These are phyloP conservation scores for Trichosporon sp. DNA, from an alignment of 1,284 basidiomycete species.

Conservation along the genomic window DNA sequence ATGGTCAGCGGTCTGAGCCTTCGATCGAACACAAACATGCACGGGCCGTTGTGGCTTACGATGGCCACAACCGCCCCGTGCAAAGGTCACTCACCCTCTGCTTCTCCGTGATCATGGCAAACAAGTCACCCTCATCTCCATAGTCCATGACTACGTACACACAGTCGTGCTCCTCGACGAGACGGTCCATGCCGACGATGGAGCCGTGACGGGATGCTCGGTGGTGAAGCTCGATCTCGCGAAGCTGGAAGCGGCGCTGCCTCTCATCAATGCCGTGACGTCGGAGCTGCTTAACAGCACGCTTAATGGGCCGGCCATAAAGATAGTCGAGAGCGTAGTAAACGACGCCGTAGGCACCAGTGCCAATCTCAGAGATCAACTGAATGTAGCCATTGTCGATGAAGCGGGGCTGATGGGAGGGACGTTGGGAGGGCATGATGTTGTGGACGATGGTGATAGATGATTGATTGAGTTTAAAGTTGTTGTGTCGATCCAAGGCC, in stretches of 20 bases:
- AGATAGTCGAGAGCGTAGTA: slow-evolving; percentile 70
- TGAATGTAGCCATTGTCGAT: slow-evolving; percentile 77
- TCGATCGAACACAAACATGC: no score
- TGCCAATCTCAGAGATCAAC: slow-evolving; percentile 83
- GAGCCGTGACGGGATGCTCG: slow-evolving; percentile 64
- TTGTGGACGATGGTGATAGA: background rate
- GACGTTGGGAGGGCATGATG: background rate
- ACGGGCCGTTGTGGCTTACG: background rate
- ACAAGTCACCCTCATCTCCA: slow-evolving; percentile 84
- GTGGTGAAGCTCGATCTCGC: slow-evolving; percentile 60
- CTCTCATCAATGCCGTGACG: slow-evolving; percentile 59
- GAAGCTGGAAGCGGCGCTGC: slow-evolving; percentile 72
- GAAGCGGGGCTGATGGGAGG: slow-evolving; percentile 22
- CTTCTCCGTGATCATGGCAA: slow-evolving; percentile 63
- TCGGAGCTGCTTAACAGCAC: slow-evolving; percentile 86
- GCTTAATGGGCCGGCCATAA: slow-evolving; percentile 51
- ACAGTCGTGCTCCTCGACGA: slow-evolving; percentile 63
- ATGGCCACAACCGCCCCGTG: background rate
- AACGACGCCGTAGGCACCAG: slow-evolving; percentile 93
- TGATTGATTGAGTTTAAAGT: background rate
- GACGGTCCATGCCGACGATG: slow-evolving; percentile 81
- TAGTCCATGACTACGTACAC: slow-evolving; percentile 61
- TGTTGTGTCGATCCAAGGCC: slow-evolving; percentile 3
- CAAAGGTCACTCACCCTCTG: slow-evolving; percentile 44
- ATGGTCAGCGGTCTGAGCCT: no score